Conservation (phyloP, 1,284 basidiomycete species). For the Ustilago loliicola region DNA sequence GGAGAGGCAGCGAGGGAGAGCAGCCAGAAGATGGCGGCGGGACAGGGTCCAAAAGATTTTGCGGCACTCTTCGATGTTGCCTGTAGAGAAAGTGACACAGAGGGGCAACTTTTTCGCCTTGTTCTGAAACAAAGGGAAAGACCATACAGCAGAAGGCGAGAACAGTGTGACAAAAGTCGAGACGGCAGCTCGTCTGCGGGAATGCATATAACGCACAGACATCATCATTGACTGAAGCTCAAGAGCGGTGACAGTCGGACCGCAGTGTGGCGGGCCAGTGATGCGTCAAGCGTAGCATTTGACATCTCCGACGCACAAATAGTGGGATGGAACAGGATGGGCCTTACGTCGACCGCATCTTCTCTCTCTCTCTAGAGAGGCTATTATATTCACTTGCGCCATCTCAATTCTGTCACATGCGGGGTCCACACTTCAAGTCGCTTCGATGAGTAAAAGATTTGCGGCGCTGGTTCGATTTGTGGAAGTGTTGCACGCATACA, state of each 20-base stretch:
- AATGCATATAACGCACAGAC: slow-evolving; percentile 10
- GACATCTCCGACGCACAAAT: neutral
- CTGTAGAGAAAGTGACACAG: neutral
- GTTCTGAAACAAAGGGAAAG: too few relatives aligned
- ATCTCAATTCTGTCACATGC: neutral
- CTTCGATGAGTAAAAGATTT: neutral
- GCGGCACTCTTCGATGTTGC: neutral
- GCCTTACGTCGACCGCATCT: neutral
- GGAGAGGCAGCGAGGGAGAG: neutral
- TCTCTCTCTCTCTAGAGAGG: neutral
- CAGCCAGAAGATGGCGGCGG: neutral
- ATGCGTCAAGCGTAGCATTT: neutral
- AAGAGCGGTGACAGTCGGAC: neutral
- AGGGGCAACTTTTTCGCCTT: too few relatives aligned
- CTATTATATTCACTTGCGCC: too few relatives aligned
- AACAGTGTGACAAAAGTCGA: slow-evolving; percentile 2
- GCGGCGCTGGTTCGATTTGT: neutral
- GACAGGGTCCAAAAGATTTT: slow-evolving; percentile 14
- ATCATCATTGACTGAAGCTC: too few relatives aligned
- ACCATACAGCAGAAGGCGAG: neutral
- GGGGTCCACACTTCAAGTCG: neutral
- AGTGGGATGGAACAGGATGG: neutral
- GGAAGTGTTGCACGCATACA: too few relatives aligned
- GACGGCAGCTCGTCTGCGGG: neutral
- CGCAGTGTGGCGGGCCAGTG: too few relatives aligned